Evolutionary conservation across 148 eudicot species (phyloP).

Genomic region (Agrostemma githago): DNA sequence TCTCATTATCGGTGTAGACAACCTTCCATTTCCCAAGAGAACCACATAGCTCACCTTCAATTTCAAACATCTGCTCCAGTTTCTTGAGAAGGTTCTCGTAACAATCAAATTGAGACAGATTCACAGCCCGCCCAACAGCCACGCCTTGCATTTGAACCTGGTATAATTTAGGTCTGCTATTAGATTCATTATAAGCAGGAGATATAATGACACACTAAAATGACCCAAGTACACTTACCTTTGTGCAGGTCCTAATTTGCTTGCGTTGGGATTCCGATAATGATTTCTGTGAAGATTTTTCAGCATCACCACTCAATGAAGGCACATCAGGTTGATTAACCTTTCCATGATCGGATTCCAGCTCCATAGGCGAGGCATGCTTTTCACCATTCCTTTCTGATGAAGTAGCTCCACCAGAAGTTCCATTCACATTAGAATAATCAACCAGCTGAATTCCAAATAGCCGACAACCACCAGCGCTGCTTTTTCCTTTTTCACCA

Average conservation of each 20-base stretch:
- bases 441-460: constrained; percentile 79
- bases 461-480: constrained; percentile 58
- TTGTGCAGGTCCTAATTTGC: constrained; percentile 82
- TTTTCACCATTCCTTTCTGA: constrained; percentile 35
- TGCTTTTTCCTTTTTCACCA: constrained; percentile 50
- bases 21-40: constrained; percentile 77
- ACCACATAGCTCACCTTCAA: constrained; percentile 66
- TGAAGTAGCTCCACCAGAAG: constrained; percentile 27
- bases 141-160: constrained; percentile 98
- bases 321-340: constrained; percentile 53
- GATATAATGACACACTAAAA: neutral
- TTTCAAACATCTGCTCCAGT: constrained; percentile 82
- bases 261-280: constrained; percentile 58
- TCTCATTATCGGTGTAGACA: constrained; percentile 85
- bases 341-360: constrained; percentile 56
- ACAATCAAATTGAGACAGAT: constrained; percentile 56
- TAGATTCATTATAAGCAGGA: constrained; percentile 5
- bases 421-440: constrained; percentile 37
- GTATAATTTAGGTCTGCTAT: constrained; percentile 1
- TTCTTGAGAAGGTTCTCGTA: constrained; percentile 67
- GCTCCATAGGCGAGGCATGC: constrained; percentile 44
- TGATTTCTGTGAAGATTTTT: constrained; percentile 55
- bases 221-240: constrained; percentile 38
- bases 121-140: constrained; percentile 93
- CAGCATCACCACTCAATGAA: constrained; percentile 58